Evolutionary conservation across 1,139 yeast genomes (phyloP).

Genomic region (Debaryomyces psychrophilus): DNA sequence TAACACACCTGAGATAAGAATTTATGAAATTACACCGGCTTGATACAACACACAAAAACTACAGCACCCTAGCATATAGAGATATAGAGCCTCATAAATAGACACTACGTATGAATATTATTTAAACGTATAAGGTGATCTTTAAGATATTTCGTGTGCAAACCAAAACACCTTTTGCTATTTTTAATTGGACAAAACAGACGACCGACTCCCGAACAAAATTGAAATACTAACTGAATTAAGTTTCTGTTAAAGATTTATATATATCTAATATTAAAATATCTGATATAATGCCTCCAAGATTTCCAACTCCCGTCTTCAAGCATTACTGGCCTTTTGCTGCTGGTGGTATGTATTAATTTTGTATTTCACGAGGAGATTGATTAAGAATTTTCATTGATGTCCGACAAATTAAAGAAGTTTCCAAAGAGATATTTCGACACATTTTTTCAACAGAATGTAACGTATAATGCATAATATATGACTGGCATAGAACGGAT

Average conservation of each 20-base stretch:
- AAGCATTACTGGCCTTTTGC: slow-evolving; percentile 55
- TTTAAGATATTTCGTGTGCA: slow-evolving; percentile 8
- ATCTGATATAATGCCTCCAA: slow-evolving; percentile 16
- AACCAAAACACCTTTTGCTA: slow-evolving; percentile 3
- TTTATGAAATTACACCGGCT: slow-evolving; percentile 28
- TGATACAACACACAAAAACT: not conserved
- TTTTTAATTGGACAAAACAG: slow-evolving; percentile 17
- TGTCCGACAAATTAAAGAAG: not conserved
- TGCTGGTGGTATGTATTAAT: slow-evolving; percentile 50
- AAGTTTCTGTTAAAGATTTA: not conserved
- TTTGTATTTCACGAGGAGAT: not conserved
- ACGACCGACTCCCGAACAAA: slow-evolving; percentile 16
- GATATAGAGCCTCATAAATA: not conserved
- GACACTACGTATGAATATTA: not conserved
- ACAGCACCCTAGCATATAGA: not conserved
- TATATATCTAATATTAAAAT: slow-evolving; percentile 1
- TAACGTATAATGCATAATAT: not conserved
- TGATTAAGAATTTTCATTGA: slow-evolving; percentile 2
- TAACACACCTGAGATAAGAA: slow-evolving; percentile 47
- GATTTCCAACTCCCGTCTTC: slow-evolving; percentile 51
- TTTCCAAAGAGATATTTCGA: not conserved
- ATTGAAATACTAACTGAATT: slow-evolving; percentile 3
- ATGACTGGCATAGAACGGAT: too few species aligned
- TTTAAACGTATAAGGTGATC: not conserved
- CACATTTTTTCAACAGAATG: not conserved